Base-by-base conservation (phyloP, 2,329 filamentous ascomycete genomes). In the Lizonia empirigonia region DNA sequence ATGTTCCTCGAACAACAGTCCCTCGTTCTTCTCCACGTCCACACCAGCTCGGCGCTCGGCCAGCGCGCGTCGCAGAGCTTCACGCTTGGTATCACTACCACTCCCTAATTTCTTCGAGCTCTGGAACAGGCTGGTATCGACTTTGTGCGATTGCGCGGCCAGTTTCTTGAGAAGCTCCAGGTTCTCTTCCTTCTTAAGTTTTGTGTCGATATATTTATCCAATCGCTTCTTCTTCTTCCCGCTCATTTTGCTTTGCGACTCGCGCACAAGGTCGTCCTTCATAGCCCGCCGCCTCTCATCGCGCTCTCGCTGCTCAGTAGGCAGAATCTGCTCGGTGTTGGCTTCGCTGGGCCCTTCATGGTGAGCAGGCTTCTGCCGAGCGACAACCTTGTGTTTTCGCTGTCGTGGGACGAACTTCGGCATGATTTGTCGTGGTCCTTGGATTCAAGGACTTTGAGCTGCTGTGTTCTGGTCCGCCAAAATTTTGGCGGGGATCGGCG, bases 151-250 rank as follows among this genome's bases (percentile, higher is more conserved):
- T 46, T 85, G 82, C 54, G 85, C 81, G 15, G 90, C 89, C 20
- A 99, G 81, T 70, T 94, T 92, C 68, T 89, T 89, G 63, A 97
- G 80, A 23, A 99, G 78, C 49, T 86, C 88, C 22, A 90, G 80
- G 65, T 90, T 96, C 73, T 97, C 93, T 69, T 99, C 94, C 73
- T 96, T 97, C 73, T 87, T 89, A 36, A 99, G 79, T 80, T 99
- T 99, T 51, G 83, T 94, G 65, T 97, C 92, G 71, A 88, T 85
- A 59, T 88, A 88, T 67, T 88, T 87, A 60, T 88, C 84, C 56
- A 88, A 66, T 45, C 85, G 77, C 75, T 88, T 88, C 61, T 84
- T 79, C 73, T 88, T 88, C 72, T 88, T 88, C 16, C 77, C 74
- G 2, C 81, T 84, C 50, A 86, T 79, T 58, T 82, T 82, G 3